These are phyloP conservation scores for Linnemannia exigua DNA, from an alignment of 192 early-diverging fungal species.

Conservation along the genomic window DNA sequence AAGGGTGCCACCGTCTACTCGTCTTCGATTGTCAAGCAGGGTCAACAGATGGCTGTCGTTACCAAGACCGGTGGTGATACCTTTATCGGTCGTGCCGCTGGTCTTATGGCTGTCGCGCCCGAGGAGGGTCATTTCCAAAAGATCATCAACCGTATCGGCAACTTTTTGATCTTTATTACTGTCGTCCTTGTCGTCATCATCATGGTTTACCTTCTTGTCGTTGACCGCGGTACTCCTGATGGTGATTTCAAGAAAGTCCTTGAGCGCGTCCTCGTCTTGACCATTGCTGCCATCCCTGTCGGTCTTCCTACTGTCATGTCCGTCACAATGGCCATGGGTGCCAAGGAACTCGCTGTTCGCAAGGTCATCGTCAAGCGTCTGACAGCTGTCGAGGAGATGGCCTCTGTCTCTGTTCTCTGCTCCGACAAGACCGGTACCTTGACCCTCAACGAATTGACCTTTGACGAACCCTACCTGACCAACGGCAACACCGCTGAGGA, in stretches of 20 bases:
- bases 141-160: conserved; percentile 92
- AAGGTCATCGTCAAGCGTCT: conserved; percentile 97
- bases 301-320: conserved; percentile 96
- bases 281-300: conserved; percentile 91
- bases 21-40: conserved; percentile 94
- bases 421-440: conserved; percentile 93
- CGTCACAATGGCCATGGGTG: conserved; percentile 98
- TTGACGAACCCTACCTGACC: conserved; percentile 89
- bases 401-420: conserved; percentile 91
- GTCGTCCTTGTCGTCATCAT: conserved; percentile 82
- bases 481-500: conserved; percentile 78
- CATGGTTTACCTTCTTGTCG: conserved; percentile 76
- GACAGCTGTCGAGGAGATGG: conserved; percentile 95
- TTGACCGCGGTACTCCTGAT: conserved; percentile 41
- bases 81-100: conserved; percentile 94
- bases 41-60: conserved; percentile 92
- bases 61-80: conserved; percentile 93
- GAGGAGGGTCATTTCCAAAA: conserved; percentile 98
- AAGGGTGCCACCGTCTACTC: conserved; percentile 89
- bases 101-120: conserved; percentile 88
- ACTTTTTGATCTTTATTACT: conserved; percentile 92
- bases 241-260: conserved; percentile 61
- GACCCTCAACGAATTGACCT: conserved; percentile 93
- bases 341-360: conserved; percentile 90
- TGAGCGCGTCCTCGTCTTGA: conserved; percentile 80